Base-by-base conservation (phyloP, 1,284 basidiomycete genomes). In the Apiotrichum porosum region DNA sequence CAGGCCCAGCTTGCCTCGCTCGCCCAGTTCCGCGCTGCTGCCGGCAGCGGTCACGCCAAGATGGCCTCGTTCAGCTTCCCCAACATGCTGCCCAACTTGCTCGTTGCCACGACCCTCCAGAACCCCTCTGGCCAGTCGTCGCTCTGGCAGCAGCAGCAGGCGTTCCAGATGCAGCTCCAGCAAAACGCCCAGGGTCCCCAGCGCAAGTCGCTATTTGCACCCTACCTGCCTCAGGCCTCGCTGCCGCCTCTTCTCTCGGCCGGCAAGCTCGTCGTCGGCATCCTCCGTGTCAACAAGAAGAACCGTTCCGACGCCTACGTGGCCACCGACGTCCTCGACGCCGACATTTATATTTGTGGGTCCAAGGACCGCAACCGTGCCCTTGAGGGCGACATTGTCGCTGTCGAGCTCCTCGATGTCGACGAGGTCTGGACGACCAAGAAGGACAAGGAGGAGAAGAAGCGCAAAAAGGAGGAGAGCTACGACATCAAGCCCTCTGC, bases 381-480 rank as follows among this genome's bases (percentile, higher is more conserved):
- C 28, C 80, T 99, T 35, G 95, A 98, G 71, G 95, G 95, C 33
- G 95, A 99, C 69, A 92, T 98, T 50, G 95, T 99, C 50, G 95
- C 95, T 22, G 90, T 99, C 32, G 95, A 99, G 73, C 81, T 99
- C 37, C 81, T 99, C 51, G 94, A 99, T 60, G 94, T 94, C 21
- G 91, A 95, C 65, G 92, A 95, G 74, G 94, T 98, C 9, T 97
- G 95, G 95, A 85, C 86, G 26, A 95, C 93, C 14, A 99, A 99
- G 80, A 97, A 97, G 77, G 95, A 98, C 77, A 99, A 99, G 77
- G 94, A 98, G 72, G 95, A 98, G 78, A 99, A 99, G 83, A 97
- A 97, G 79, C 81, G 91, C 66, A 95, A 95, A 76, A 99, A 99
- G 81, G 95, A 99, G 76, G 95, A 99, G 76, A 87, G 88, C 0